phyloP scores from a whole-genome alignment of 2,329 filamentous ascomycete species.

The Conoideocrella luteorostrata region DNA sequence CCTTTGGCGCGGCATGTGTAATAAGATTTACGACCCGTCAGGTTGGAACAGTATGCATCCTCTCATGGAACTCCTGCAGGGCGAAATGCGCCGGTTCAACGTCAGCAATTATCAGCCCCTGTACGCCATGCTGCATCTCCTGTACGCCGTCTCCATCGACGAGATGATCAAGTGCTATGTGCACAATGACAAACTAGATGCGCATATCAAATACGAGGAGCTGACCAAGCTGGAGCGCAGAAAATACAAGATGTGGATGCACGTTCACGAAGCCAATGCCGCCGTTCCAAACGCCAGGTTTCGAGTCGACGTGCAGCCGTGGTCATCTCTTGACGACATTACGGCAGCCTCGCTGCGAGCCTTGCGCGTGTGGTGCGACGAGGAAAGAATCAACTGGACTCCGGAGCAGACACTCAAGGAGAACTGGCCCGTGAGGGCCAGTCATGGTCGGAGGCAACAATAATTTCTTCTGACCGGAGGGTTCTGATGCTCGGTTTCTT shows the following conservation, averaged over 20 bases:
- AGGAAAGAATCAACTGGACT: constrained; percentile 41
- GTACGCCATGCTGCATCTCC: constrained; percentile 34
- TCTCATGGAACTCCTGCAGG: constrained; percentile 34
- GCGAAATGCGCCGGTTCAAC: constrained; percentile 29
- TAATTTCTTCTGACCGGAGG: no score
- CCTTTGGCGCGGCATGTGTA: constrained; percentile 36
- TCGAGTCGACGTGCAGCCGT: constrained; percentile 29
- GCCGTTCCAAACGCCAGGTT: constrained; percentile 22
- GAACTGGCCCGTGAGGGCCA: constrained; percentile 12
- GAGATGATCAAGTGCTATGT: constrained; percentile 35
- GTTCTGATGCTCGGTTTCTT: no score
- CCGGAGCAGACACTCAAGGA: constrained; percentile 28
- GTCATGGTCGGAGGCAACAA: background rate
- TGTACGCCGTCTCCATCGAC: constrained; percentile 39
- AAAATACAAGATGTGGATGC: constrained; percentile 21
- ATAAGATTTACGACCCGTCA: constrained; percentile 33
- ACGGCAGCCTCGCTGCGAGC: constrained; percentile 31
- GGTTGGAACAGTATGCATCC: constrained; percentile 40
- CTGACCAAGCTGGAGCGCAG: constrained; percentile 21
- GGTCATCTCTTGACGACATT: constrained; percentile 39
- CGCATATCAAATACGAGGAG: constrained; percentile 12
- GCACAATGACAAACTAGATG: constrained; percentile 14
- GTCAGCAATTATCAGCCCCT: constrained; percentile 31
- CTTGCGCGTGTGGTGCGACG: constrained; percentile 36
- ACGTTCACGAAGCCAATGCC: constrained; percentile 24